phyloP scores from a whole-genome alignment of 1,139 yeast species.

The Taphrina flavorubra region DNA sequence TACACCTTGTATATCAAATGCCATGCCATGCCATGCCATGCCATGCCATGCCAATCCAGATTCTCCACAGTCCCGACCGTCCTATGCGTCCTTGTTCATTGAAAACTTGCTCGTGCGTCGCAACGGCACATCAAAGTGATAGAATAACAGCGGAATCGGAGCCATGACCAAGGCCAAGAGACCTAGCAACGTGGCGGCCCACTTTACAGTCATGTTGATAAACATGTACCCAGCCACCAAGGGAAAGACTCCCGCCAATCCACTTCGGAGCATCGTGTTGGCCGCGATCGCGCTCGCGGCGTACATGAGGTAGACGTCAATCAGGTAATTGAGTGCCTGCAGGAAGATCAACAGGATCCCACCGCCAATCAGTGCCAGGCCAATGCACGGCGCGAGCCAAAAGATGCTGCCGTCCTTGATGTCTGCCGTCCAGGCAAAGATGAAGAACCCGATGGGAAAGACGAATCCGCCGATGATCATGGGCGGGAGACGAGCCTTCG shows the following conservation, averaged over 20 bases:
- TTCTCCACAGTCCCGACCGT: too few species aligned
- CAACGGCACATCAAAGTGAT: constrained; percentile 55
- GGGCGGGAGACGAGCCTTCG: constrained; percentile 60
- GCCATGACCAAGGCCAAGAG: constrained; percentile 63
- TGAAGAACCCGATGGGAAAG: constrained; percentile 41
- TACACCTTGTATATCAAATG: too few species aligned
- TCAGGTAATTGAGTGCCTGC: constrained; percentile 59
- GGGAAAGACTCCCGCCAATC: constrained; percentile 75
- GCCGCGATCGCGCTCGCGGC: constrained; percentile 78
- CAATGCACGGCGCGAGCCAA: constrained; percentile 73
- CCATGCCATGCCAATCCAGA: too few species aligned
- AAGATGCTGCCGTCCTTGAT: constrained; percentile 73
- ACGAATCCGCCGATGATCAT: constrained; percentile 23
- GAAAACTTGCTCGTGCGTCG: constrained; percentile 46
- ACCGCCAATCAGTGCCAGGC: constrained; percentile 66
- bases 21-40: too few species aligned
- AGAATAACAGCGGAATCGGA: constrained; percentile 70
- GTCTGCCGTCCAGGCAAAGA: constrained; percentile 58
- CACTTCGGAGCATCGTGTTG: constrained; percentile 66
- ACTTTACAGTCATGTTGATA: constrained; percentile 59
- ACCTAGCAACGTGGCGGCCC: constrained; percentile 53
- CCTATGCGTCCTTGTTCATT: neutral
- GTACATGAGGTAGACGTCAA: constrained; percentile 60
- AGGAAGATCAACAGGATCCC: constrained; percentile 65
- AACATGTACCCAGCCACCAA: constrained; percentile 63